Percentiles rank a stretch among this genome's conserved stretches.
Evolutionary conservation across 148 eudicot species (phyloP).

Genomic region (Rhododendron ovatum): DNA sequence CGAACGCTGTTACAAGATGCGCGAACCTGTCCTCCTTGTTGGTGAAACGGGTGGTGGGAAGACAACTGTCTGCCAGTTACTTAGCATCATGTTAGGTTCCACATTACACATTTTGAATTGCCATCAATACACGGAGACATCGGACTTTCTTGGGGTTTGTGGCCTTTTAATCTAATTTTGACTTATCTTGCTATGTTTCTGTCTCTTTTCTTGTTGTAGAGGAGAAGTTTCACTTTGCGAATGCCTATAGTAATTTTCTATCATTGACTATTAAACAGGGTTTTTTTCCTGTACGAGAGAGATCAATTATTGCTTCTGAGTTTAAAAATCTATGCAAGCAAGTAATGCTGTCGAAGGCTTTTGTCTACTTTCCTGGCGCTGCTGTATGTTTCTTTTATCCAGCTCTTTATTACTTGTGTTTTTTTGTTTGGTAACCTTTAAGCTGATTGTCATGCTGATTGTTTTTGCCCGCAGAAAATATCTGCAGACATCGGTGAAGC

Average conservation of each 20-base stretch:
- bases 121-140: slow-evolving; percentile 96
- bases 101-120: slow-evolving; percentile 79
- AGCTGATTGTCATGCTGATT: slow-evolving; percentile 1
- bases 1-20: slow-evolving; percentile 75
- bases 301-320: slow-evolving; percentile 57
- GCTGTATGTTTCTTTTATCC: slow-evolving; percentile 38
- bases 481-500: slow-evolving; percentile 70
- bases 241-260: not conserved
- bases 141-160: slow-evolving; percentile 95
- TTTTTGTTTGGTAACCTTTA: not conserved
- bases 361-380: slow-evolving; percentile 36
- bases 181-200: not conserved
- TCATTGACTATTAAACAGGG: slow-evolving; percentile 51
- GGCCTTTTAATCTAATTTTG: not conserved
- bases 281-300: slow-evolving; percentile 83
- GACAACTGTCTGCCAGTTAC: slow-evolving; percentile 88
- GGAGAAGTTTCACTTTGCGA: too few species aligned
- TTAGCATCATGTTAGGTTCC: slow-evolving; percentile 56
- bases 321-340: slow-evolving; percentile 54
- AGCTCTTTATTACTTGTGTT: not conserved
- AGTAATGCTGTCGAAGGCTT: slow-evolving; percentile 47
- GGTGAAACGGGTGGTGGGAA: slow-evolving; percentile 99
- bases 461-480: slow-evolving; percentile 42
- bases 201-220: not conserved
- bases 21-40: slow-evolving; percentile 93